Evolutionary conservation across 192 early-diverging fungal species (phyloP), one percentile per base, ranked within the genome.

Genomic region (Backusella luteola): DNA sequence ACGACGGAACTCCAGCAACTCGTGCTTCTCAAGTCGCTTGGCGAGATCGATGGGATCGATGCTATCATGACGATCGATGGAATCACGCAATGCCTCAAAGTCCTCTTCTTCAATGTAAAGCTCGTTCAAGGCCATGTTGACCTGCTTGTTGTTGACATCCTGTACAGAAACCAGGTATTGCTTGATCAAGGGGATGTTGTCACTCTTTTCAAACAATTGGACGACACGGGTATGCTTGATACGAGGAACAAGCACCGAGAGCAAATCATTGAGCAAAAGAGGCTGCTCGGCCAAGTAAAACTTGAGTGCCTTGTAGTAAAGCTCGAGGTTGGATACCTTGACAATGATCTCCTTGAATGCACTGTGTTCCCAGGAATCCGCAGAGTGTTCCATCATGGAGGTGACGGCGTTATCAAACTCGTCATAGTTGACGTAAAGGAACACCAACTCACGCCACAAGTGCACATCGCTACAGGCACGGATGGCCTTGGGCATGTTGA

Each of bases 401-500:
- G 94, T 87, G 1, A 96, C 93, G 12, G 98, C 97, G 78, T 99
- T 99, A 87, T 99, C 98, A 84, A 92, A 96, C 85, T 99, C 98
- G 74, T 99, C 98, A 81, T 99, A 98, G 83, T 99, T 94, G 19
- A 95, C 95, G 88, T 98, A 99, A 80, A 99, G 80, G 89, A 98
- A 99, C 38, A 99, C 97, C 44, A 99, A 88, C 83, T 99, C 96
- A 26, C 94, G 91, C 97, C 97, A 99, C 80, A 98, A 83, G 73
- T 99, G 97, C 19, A 94, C 94, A 14, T 90, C 87, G 84, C 96
- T 94, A 82, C 96, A 97, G 11, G 96, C 91, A 41, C 93, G 85
- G 77, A 99, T 99, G 70, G 98, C 98, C 91, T 99, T 99, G 72
- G 98, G 97, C 70, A 98, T 98, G 83, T 99, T 99, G 87, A 99